Conservation (phyloP, 148 eudicot genomes). For the Chenopodium album region DNA sequence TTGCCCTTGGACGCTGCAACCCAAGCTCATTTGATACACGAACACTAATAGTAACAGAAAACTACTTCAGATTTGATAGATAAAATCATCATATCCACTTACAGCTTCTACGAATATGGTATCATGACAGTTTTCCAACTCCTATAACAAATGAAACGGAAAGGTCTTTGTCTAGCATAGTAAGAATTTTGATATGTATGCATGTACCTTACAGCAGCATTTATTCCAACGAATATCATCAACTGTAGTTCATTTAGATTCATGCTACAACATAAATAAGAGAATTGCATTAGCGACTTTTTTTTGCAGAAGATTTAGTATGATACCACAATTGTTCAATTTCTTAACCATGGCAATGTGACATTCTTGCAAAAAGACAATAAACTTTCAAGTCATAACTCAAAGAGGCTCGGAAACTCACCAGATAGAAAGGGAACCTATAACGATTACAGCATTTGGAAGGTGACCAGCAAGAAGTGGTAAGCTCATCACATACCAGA, state of each 20-base stretch:
- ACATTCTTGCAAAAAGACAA: not conserved
- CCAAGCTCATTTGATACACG: conserved; percentile 91
- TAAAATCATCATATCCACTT: not conserved
- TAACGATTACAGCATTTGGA: conserved; percentile 56
- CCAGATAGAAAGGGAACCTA: conserved; percentile 85
- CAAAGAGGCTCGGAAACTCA: conserved; percentile 22
- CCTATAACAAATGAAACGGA: not conserved
- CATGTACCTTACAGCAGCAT: conserved; percentile 74
- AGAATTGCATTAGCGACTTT: not conserved
- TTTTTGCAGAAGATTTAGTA: not conserved
- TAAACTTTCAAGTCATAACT: not conserved
- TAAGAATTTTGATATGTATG: not conserved
- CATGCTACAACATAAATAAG: conserved; percentile 43
- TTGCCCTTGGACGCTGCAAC: conserved; percentile 54
- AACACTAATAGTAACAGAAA: conserved; percentile 36
- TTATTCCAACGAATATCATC: conserved; percentile 77
- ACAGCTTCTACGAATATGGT: not conserved
- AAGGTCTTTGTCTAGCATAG: not conserved
- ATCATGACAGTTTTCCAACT: not conserved
- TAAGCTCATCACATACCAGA: conserved; percentile 73
- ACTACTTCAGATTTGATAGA: not conserved
- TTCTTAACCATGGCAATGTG: not conserved
- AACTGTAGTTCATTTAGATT: conserved; percentile 58
- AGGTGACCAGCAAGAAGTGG: conserved; percentile 64
- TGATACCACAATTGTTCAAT: no score